Percentiles rank a stretch among this genome's conserved stretches.
Evolutionary conservation across 106 monocot genomes (phyloP).

Genomic region (Dioscorea alata): DNA sequence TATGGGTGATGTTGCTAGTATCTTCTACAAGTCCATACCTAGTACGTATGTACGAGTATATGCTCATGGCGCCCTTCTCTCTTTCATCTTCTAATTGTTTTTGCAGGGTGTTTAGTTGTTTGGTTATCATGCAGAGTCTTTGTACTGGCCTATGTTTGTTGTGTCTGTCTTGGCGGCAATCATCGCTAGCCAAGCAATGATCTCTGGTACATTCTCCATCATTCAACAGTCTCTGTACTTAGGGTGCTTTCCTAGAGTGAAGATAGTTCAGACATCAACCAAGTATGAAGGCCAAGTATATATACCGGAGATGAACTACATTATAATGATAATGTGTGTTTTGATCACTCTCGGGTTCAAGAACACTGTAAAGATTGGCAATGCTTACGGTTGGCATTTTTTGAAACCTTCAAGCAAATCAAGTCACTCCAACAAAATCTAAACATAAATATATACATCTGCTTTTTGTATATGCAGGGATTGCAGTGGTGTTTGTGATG

Average conservation of each 20-base stretch:
- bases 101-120: no score
- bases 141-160: constrained; percentile 18
- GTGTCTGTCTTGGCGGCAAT: constrained; percentile 1
- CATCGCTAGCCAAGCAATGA: constrained; percentile 62
- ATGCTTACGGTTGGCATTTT: constrained; percentile 54
- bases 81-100: no score
- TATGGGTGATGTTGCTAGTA: neutral
- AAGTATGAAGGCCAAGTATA: constrained; percentile 76
- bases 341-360: constrained; percentile 64
- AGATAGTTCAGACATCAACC: constrained; percentile 71
- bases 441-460: no score
- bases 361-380: constrained; percentile 70
- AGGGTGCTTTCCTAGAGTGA: constrained; percentile 79
- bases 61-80: neutral
- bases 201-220: constrained; percentile 83
- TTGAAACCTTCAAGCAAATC: no score
- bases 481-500: constrained; percentile 28
- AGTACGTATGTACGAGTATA: neutral
- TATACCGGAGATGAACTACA: constrained; percentile 85
- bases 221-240: constrained; percentile 68
- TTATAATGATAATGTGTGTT: constrained; percentile 64
- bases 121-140: neutral
- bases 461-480: constrained; percentile 4
- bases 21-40: constrained; percentile 13
- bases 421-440: no score